Percentiles rank a stretch among this genome's conserved stretches.
phyloP scores from a whole-genome alignment of 257 asterid species.

The Solanum verrucosum region DNA sequence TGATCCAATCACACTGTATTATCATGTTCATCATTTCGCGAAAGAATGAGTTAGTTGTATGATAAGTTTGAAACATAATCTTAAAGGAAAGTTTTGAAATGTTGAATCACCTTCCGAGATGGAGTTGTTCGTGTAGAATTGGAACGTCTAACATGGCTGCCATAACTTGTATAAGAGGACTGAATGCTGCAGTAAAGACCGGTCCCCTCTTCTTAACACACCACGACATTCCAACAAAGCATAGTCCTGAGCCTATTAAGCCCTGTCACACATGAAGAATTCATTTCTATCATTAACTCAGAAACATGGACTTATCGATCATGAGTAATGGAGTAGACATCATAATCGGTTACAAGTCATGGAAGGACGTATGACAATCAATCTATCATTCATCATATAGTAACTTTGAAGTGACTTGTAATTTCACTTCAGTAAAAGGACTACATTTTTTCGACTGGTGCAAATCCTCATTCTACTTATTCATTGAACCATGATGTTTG shows the following conservation, averaged over 20 bases:
- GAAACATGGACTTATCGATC: neutral
- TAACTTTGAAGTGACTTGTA: neutral
- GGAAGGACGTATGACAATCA: neutral
- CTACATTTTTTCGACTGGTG: neutral
- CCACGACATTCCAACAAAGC: constrained; percentile 83
- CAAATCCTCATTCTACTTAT: neutral
- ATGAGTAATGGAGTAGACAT: neutral
- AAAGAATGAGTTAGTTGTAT: neutral
- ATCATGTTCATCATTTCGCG: neutral
- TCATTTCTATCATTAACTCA: neutral
- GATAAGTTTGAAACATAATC: neutral
- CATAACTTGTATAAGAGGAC: constrained; percentile 61
- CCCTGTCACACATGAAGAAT: constrained; percentile 36
- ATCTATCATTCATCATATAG: neutral
- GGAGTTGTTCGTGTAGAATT: constrained; percentile 53
- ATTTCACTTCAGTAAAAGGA: neutral
- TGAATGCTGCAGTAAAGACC: constrained; percentile 67
- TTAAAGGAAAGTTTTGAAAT: neutral
- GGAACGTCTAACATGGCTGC: constrained; percentile 60
- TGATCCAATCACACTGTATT: constrained; percentile 54
- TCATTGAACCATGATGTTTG: neutral
- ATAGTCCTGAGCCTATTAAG: constrained; percentile 65
- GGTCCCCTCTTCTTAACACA: constrained; percentile 75
- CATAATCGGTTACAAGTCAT: neutral
- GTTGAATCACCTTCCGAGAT: constrained; percentile 51